Base-by-base conservation (phyloP, 1,284 basidiomycete species). In the Malassezia brasiliensis region DNA sequence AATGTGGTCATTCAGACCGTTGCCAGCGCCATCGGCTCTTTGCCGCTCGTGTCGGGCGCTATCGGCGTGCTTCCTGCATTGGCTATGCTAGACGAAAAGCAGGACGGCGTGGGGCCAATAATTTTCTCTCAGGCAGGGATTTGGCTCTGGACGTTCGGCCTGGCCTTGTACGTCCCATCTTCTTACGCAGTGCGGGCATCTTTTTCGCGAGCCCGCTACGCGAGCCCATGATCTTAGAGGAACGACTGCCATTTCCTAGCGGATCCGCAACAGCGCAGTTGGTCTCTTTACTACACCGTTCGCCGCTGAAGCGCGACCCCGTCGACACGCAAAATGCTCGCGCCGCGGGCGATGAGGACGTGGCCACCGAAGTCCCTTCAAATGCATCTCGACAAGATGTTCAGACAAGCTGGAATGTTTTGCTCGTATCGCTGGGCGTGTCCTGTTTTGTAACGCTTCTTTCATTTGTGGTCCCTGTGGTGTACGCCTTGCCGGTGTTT, bases 261-360 rank as follows among this genome's bases (percentile, higher is more conserved):
- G 93, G 93, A 20, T 94, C 65, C n/a, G 91, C 91, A 0, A 96
- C 91, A 0, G 93, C 91, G 1, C 91, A 96, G 68, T 80, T 96
- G 17, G 90, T 96, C 45, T 85, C 88, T 1, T 86, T 96, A 10
- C 79, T 96, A n/a, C 90, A 96, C 68, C 54, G 58, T 15, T 51
- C 55, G 30, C 64, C 64, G 9, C 28, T 48, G 17, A 31, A 37
- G 28, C 47, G 35, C 7, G 15, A 28, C 9, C 28, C 36, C 3
- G 20, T 34, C 47, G 25, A n/a, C 6, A 11, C 11, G 9, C n/a
- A 7, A 14, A 19, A 48, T n/a, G 30, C 34, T 1, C 10, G 7
- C 2, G 25, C 28, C 2, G 14, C 20, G 35, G 54, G 55, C 2
- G 47, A 42, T 1, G 22, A 40, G n/a, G 39, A 46, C 11, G 48